A percentile compares a stretch with the other conserved stretches of the same genome.
phyloP scores from a whole-genome alignment of 148 eudicot species.

The Camellia japonica region DNA sequence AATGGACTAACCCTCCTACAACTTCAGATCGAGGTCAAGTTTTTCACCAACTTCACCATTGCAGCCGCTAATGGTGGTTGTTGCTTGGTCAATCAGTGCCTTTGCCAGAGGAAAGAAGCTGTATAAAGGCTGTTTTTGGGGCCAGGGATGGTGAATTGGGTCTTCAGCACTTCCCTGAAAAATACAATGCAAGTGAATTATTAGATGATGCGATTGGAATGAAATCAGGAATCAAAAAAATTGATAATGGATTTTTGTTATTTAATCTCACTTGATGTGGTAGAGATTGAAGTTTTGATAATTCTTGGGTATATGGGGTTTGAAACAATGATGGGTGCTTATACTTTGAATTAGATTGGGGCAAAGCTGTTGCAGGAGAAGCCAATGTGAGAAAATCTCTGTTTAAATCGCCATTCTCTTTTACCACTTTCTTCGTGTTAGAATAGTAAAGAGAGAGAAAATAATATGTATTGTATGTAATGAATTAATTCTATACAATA shows the following conservation, averaged over 20 bases:
- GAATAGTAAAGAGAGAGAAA: no score
- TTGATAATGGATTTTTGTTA: not conserved
- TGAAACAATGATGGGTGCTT: no score
- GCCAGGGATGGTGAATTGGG: conserved; percentile 5
- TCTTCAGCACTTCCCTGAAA: conserved; percentile 32
- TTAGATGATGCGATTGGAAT: not conserved
- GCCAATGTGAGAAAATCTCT: no score
- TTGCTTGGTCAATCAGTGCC: conserved; percentile 16
- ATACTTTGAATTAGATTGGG: no score
- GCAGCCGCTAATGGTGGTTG: conserved; percentile 13
- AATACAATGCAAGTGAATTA: not conserved
- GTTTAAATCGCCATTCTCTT: no score
- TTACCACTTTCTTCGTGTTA: no score
- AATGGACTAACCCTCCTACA: conserved; percentile 16
- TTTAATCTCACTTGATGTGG: conserved; percentile 37
- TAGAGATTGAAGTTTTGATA: conserved; percentile 18
- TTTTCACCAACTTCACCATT: conserved; percentile 26
- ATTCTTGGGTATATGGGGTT: not conserved
- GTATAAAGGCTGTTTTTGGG: conserved; percentile 26
- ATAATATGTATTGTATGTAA: no score
- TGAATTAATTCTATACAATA: no score
- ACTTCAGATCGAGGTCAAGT: conserved; percentile 46
- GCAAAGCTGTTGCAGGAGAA: no score
- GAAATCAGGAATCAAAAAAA: not conserved
- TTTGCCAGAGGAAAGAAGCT: conserved; percentile 35